phyloP scores from a whole-genome alignment of 257 asterid genomes.

The Przewalskia tangutica region DNA sequence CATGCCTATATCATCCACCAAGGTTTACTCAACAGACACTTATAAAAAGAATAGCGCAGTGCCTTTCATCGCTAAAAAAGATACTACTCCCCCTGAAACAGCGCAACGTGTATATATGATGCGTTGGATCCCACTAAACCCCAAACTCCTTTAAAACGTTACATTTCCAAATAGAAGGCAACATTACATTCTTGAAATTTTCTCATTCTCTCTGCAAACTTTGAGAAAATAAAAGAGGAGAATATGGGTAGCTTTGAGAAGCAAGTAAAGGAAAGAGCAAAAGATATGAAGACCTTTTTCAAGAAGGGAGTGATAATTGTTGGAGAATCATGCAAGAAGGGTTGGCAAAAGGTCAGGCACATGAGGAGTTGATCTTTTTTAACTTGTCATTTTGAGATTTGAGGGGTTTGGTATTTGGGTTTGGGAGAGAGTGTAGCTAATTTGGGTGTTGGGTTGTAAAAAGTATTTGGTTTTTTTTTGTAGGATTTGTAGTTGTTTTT shows the following conservation, averaged over 20 bases:
- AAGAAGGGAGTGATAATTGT: constrained; percentile 45
- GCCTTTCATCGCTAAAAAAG: too few species aligned
- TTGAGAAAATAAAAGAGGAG: not conserved
- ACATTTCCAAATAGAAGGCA: not conserved
- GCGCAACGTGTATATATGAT: not conserved
- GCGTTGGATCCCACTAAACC: constrained; percentile 3
- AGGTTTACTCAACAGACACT: too few species aligned
- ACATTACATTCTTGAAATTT: not conserved
- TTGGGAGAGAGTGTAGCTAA: not conserved
- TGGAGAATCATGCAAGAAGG: constrained; percentile 50
- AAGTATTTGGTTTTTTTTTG: not conserved
- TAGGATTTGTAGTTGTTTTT: not conserved
- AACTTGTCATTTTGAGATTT: not conserved
- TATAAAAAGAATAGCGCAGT: too few species aligned
- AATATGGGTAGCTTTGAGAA: constrained; percentile 40
- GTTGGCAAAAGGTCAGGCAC: constrained; percentile 54
- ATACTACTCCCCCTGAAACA: not conserved
- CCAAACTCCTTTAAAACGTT: not conserved
- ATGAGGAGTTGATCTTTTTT: constrained; percentile 2
- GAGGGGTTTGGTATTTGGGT: not conserved
- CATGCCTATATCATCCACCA: too few species aligned
- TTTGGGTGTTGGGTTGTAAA: not conserved
- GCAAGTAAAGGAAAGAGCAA: constrained; percentile 48
- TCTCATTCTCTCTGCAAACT: not conserved
- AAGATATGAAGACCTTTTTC: constrained; percentile 23